Conservation (phyloP, 345 rosid species). For the Brassica carinata region DNA sequence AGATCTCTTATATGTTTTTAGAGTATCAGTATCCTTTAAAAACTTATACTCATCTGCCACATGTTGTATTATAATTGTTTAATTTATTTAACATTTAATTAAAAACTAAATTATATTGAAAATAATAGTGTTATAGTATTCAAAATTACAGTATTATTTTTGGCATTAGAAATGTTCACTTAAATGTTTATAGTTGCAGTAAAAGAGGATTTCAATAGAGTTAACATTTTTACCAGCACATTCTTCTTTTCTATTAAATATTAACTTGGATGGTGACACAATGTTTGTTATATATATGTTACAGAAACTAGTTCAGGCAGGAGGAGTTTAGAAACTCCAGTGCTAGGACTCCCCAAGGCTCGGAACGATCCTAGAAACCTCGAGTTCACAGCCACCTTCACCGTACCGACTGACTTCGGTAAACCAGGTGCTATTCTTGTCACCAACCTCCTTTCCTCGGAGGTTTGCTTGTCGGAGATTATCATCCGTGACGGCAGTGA, state of each 20-base stretch:
- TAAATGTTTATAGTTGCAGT: background rate
- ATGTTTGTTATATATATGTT: background rate
- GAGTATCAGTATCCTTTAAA: background rate
- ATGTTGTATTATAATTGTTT: background rate
- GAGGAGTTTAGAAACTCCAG: constrained; percentile 56
- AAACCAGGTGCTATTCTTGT: constrained; percentile 76
- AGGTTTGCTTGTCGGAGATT: constrained; percentile 71
- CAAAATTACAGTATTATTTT: background rate
- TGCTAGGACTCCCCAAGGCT: constrained; percentile 70
- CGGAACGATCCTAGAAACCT: constrained; percentile 48
- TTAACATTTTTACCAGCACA: background rate
- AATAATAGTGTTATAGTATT: background rate
- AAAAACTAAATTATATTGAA: background rate
- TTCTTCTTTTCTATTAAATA: background rate
- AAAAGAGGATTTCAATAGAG: background rate
- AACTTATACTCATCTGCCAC: background rate
- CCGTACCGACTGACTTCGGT: constrained; percentile 71
- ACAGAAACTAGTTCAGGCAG: constrained; percentile 74
- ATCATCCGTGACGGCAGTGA: constrained; percentile 61
- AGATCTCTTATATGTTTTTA: background rate
- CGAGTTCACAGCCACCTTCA: constrained; percentile 70
- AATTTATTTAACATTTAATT: no score
- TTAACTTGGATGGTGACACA: background rate
- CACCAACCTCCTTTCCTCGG: constrained; percentile 71
- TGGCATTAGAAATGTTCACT: background rate